Evolutionary conservation across 2,329 filamentous ascomycete genomes (phyloP), one percentile per base, ranked within the genome.

Genomic region (Arthrobotrys iridis): DNA sequence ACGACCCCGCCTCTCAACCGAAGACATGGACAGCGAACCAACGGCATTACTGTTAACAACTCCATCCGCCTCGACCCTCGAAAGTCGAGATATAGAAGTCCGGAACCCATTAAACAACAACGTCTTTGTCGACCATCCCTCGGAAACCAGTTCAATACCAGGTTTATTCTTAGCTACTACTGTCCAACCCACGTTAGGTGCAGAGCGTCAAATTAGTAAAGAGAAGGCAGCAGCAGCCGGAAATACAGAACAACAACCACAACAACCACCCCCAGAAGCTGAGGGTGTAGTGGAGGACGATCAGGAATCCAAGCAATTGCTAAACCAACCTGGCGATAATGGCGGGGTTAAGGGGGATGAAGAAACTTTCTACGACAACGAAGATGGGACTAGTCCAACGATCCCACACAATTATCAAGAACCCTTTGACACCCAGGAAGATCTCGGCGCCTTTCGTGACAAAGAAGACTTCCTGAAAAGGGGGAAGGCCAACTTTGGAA

Each of bases 401-500:
- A n/a, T 18, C 8, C 4, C 15, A 20, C 3, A 24, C 15, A 40
- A 67, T 22, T 26, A 30, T 24, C 10, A 35, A 1, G n/a, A 40
- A 18, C 15, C 1, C 30, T 2, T 30, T 6, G 22, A 37, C 15
- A 15, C 35, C 5, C 28, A 45, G 5, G 15, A 43, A 1, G 52
- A 40, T 10, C 18, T 18, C 7, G 26, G 59, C 2, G 20, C 41
- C 26, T 73, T 70, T 52, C 65, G 48, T n/a, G 73, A 77, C 37
- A 66, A 68, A 3, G 70, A 68, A 3, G 71, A 77, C 30, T 79
- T 78, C 50, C 43, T 78, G 20, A 77, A 72, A 30, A 70, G 67
- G n/a, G 78, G 77, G 2, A 76, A 77, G 18, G 77, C 77, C 20
- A 77, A 78, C 77, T 83, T 84, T 60, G 83, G 82, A 30, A 83